Evolutionary conservation across 345 rosid species (phyloP).

Genomic region (Salix udensis): DNA sequence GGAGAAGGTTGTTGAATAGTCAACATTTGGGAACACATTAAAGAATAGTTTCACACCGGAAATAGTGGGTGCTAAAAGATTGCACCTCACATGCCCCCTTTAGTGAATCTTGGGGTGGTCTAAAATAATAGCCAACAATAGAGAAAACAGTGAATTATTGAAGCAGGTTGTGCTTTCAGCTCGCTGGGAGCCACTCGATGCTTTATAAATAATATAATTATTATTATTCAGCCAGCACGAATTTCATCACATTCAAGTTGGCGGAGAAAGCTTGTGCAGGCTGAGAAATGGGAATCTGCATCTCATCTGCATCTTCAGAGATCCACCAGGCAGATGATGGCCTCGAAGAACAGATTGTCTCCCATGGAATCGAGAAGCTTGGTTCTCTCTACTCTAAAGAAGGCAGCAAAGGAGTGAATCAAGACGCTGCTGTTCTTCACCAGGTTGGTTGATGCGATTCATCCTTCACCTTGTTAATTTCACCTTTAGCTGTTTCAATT

Average conservation of each 20-base stretch:
- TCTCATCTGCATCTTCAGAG: constrained; percentile 44
- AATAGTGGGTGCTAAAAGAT: background rate
- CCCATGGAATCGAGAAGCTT: constrained; percentile 16
- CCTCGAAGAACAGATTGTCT: constrained; percentile 14
- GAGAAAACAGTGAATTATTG: constrained; percentile 30
- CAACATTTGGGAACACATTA: background rate
- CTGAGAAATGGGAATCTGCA: constrained; percentile 52
- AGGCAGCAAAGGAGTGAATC: constrained; percentile 79
- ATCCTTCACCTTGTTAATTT: background rate
- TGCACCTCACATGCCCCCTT: constrained; percentile 50
- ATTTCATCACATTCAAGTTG: constrained; percentile 6
- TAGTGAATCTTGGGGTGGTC: constrained; percentile 54
- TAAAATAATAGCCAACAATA: constrained; percentile 13
- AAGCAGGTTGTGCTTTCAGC: constrained; percentile 25
- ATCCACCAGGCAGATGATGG: constrained; percentile 29
- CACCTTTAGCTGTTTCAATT: background rate
- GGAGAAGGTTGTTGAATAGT: background rate
- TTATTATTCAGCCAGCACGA: constrained; percentile 18
- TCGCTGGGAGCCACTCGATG: constrained; percentile 32
- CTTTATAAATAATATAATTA: background rate
- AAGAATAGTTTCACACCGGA: background rate
- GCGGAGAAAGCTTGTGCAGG: background rate
- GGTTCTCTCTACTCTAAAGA: constrained; percentile 56
- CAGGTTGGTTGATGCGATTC: constrained; percentile 30
- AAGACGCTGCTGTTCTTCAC: constrained; percentile 70